Evolutionary conservation across 1,284 basidiomycete genomes (phyloP).

Genomic region (Ceraceosorus bombacis): DNA sequence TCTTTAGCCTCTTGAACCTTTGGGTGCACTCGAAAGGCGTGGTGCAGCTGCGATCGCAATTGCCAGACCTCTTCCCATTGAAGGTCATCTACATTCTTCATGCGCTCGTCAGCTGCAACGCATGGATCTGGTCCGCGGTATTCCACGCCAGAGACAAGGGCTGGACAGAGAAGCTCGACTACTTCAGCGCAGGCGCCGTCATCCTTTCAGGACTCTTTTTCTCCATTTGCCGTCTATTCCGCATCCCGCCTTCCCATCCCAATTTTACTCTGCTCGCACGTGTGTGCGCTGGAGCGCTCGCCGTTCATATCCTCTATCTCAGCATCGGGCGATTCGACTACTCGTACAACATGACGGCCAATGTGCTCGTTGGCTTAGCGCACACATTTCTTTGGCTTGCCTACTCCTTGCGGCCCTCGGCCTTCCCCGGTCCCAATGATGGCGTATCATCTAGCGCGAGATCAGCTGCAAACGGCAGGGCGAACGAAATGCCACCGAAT

Average conservation of each 20-base stretch:
- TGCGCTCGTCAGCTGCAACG: conserved; percentile 70
- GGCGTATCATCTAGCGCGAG: not conserved
- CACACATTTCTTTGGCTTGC: conserved; percentile 71
- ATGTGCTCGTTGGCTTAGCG: conserved; percentile 63
- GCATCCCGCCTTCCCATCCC: conserved; percentile 27
- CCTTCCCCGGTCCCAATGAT: conserved; percentile 9
- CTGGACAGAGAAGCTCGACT: conserved; percentile 82
- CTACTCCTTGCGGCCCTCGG: conserved; percentile 28
- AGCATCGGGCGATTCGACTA: conserved; percentile 77
- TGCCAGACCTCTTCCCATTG: conserved; percentile 52
- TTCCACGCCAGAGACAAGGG: conserved; percentile 87
- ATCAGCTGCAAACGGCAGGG: conserved; percentile 15
- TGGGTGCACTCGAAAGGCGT: conserved; percentile 50
- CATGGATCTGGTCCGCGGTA: conserved; percentile 85
- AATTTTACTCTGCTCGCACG: conserved; percentile 21
- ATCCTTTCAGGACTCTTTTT: conserved; percentile 65
- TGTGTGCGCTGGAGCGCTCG: conserved; percentile 28
- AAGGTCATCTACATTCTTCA: conserved; percentile 63
- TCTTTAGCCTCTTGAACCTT: conserved; percentile 79
- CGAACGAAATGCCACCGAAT: conserved; percentile 48
- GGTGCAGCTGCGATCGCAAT: conserved; percentile 17
- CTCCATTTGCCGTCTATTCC: conserved; percentile 42
- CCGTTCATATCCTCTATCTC: conserved; percentile 67
- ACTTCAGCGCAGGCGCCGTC: conserved; percentile 80
- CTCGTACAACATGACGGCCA: conserved; percentile 85